Evolutionary conservation across 78 protist species (phyloP).

Genomic region (Dictyostelium citrinum): DNA sequence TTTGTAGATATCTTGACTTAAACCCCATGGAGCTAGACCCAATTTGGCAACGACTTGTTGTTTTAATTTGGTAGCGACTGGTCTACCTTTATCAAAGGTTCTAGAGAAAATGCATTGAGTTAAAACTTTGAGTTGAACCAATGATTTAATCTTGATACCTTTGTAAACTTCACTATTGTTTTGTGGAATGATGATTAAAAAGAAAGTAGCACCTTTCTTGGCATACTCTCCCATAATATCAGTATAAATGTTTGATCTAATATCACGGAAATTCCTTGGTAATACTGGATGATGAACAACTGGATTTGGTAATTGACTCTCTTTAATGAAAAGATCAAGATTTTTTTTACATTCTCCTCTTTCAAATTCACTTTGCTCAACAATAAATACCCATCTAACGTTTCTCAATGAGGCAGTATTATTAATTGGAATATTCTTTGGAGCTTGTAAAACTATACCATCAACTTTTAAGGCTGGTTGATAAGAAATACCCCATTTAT

Average conservation of each 20-base stretch:
- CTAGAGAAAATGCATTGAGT: constrained; percentile 25
- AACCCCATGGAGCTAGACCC: constrained; percentile 33
- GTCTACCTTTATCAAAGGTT: background rate
- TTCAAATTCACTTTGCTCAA: background rate
- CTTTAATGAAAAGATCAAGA: background rate
- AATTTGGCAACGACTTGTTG: constrained; percentile 19
- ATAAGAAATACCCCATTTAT: background rate
- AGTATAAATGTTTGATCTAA: background rate
- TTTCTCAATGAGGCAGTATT: background rate
- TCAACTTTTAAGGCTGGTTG: background rate
- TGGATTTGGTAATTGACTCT: background rate
- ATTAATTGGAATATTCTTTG: background rate
- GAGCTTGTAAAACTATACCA: background rate
- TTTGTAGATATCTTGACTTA: background rate
- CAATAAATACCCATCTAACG: background rate
- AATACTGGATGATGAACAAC: background rate
- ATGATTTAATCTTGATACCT: background rate
- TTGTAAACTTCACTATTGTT: background rate
- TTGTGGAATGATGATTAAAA: constrained; percentile 19
- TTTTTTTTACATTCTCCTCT: background rate
- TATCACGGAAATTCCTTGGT: background rate
- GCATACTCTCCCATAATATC: background rate
- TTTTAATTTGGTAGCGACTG: background rate
- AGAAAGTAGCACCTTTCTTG: background rate
- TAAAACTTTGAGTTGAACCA: constrained; percentile 1